Evolutionary conservation across 768 basidiomycete genomes (phyloP).

Genomic region (Hebeloma cylindrosporum): DNA sequence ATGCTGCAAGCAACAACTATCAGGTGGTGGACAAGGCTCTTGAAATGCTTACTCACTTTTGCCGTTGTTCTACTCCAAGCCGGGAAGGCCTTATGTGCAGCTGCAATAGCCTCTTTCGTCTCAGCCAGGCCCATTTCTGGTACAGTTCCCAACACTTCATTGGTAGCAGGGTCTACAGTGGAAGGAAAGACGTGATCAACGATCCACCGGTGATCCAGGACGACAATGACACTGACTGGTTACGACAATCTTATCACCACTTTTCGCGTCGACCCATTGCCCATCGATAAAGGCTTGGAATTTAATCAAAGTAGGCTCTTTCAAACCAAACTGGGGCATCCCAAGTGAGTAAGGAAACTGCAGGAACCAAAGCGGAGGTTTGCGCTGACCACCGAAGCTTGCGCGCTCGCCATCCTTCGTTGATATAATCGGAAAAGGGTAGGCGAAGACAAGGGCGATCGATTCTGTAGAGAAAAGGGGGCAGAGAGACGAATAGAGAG

Average conservation of each 20-base stretch:
- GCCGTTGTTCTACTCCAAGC: constrained; percentile 87
- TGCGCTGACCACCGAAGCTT: constrained; percentile 41
- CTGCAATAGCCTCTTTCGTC: constrained; percentile 80
- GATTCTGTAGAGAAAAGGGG: constrained; percentile 10
- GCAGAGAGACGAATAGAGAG: constrained; percentile 15
- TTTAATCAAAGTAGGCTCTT: constrained; percentile 73
- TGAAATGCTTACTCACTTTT: constrained; percentile 52
- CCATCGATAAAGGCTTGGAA: constrained; percentile 81
- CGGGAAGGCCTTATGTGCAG: constrained; percentile 78
- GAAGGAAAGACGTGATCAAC: constrained; percentile 1
- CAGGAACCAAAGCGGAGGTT: constrained; percentile 16
- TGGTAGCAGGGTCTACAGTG: constrained; percentile 90
- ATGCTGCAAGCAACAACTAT: constrained; percentile 41
- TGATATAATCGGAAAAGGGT: not conserved
- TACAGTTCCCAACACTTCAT: constrained; percentile 77
- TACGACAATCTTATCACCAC: constrained; percentile 70
- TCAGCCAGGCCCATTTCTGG: constrained; percentile 89
- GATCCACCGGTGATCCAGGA: not conserved
- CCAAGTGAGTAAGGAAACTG: not conserved
- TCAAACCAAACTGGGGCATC: constrained; percentile 61
- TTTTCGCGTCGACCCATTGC: constrained; percentile 81
- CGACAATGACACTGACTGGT: constrained; percentile 55
- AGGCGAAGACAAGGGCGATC: constrained; percentile 2
- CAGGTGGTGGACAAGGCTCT: not conserved
- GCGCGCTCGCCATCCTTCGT: constrained; percentile 60